Base-by-base conservation (phyloP, 2,329 filamentous ascomycete genomes). In the Fusarium anthophilum region DNA sequence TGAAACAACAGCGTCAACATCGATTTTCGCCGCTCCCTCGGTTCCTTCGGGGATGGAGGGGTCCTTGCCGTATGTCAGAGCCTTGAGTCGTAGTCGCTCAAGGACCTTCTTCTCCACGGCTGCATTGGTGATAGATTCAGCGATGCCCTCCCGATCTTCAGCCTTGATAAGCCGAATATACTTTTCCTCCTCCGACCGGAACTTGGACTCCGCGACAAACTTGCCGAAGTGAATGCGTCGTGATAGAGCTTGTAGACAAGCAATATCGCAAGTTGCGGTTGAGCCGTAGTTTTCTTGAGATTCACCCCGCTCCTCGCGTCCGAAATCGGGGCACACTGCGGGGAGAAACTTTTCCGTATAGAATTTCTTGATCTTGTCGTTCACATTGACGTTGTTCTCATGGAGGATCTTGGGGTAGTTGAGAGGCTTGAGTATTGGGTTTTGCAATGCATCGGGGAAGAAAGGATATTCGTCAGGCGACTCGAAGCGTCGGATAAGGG, bases 381-480 rank as follows among this genome's bases (percentile, higher is more conserved):
- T 99, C 80, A 98, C 92, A 81, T 96, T 96, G 81, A 99, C 95
- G 79, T 93, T 83, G 87, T 99, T 98, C 51, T 89, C 86, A 83
- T 98, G 93, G 58, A 99, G 89, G 80, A 99, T 94, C 79, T 88
- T 87, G 18, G 96, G 96, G 85, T 99, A 99, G 81, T 93, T 83
- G 76, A 99, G 88, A 14, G 95, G 93, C 76, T 93, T 91, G n/a
- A 99, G 90, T 70, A 99, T 93, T 32, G 96, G 94, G 63, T 88
- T 87, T 79, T 94, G 90, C 45, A 98, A 86, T 15, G 90, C 92
- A 37, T 93, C 89, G 4, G 95, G 94, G 86, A 98, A 99, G 90
- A 98, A 99, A 28, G 96, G 94, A 83, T 98, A 96, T 85, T 99
- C 96, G 87, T 99, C 96, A 44, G 96, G 96, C 0, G 94, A 94